Evolutionary conservation across 1,139 yeast species (phyloP).

Genomic region (Geotrichum histeridarum): DNA sequence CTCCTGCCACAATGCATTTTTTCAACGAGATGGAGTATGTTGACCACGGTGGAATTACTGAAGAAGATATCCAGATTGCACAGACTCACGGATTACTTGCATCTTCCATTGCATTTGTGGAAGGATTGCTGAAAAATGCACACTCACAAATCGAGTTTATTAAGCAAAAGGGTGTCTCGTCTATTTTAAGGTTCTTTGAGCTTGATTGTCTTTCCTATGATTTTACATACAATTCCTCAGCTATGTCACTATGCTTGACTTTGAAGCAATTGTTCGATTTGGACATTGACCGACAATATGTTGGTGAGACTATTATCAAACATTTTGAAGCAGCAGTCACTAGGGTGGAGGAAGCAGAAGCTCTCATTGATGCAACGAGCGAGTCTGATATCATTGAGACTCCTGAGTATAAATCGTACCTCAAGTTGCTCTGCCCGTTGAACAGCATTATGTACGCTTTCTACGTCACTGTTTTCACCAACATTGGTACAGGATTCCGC

Average conservation of each 20-base stretch:
- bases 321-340: conserved; percentile 11
- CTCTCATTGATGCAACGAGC: conserved; percentile 9
- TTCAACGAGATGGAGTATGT: conserved; percentile 20
- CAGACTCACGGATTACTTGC: conserved; percentile 15
- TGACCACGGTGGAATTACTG: conserved; percentile 16
- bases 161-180: conserved; percentile 31
- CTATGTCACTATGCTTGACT: conserved; percentile 29
- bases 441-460: conserved; percentile 28
- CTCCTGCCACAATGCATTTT: conserved; percentile 10
- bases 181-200: conserved; percentile 29
- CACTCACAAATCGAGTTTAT: conserved; percentile 35
- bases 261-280: conserved; percentile 31
- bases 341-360: conserved; percentile 14
- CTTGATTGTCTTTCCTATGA: conserved; percentile 36
- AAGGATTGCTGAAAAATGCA: conserved; percentile 35
- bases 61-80: conserved; percentile 16
- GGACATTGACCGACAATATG: conserved; percentile 29
- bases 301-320: conserved; percentile 23
- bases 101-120: conserved; percentile 29
- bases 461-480: conserved; percentile 31
- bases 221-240: conserved; percentile 34
- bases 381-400: conserved; percentile 18
- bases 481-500: conserved; percentile 33
- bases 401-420: conserved; percentile 20
- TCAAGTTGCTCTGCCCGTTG: conserved; percentile 23